phyloP scores from a whole-genome alignment of 345 rosid genomes.

The Luvunga scandens region DNA sequence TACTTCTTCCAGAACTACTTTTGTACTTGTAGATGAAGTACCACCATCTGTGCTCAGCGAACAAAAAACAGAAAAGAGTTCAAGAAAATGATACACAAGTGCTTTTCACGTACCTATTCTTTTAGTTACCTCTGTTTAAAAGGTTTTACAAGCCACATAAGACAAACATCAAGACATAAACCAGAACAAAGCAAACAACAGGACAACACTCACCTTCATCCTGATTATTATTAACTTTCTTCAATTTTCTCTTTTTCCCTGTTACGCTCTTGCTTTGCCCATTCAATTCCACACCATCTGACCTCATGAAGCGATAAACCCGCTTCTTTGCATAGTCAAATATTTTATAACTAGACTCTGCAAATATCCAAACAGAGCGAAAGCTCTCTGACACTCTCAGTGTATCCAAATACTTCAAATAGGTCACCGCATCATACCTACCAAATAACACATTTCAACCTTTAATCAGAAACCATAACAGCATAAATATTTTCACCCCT shows the following conservation, averaged over 20 bases:
- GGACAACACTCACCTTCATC: conserved; percentile 38
- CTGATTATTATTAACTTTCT: conserved; percentile 26
- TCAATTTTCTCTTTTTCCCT: conserved; percentile 65
- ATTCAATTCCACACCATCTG: conserved; percentile 46
- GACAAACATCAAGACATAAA: not conserved
- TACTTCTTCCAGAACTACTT: conserved; percentile 59
- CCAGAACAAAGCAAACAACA: not conserved
- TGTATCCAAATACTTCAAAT: conserved; percentile 94
- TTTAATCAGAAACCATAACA: not conserved
- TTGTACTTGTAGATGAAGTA: conserved; percentile 35
- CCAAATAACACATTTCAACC: not conserved
- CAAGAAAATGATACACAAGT: conserved; percentile 1
- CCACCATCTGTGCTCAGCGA: conserved; percentile 40
- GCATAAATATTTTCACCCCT: not conserved
- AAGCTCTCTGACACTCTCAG: conserved; percentile 92
- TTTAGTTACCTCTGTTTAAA: not conserved
- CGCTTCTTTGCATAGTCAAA: conserved; percentile 97
- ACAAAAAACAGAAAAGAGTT: conserved; percentile 14
- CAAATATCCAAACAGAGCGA: conserved; percentile 99
- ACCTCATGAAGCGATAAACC: conserved; percentile 60
- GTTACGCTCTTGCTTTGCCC: conserved; percentile 36
- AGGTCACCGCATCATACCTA: conserved; percentile 99
- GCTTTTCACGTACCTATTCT: not conserved
- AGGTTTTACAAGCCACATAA: not conserved
- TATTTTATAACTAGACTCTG: conserved; percentile 94